Evolutionary conservation across 164 flowering plant species (phyloP).

Genomic region (Aristolochia californica): DNA sequence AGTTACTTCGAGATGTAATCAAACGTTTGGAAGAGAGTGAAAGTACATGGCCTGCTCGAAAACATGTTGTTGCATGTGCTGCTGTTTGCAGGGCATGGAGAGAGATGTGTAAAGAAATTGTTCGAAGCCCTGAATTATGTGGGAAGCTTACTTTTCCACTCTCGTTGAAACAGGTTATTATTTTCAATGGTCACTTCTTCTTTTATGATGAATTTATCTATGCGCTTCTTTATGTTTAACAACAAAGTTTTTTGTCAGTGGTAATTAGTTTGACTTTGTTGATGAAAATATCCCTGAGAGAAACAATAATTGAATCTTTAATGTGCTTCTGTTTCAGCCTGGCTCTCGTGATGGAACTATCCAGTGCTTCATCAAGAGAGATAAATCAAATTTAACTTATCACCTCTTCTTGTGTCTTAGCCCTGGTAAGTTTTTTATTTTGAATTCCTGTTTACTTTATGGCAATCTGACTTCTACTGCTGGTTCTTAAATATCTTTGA

Average conservation of each 20-base stretch:
- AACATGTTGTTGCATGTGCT: slow-evolving; percentile 83
- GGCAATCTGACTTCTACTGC: not conserved
- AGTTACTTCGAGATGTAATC: slow-evolving; percentile 71
- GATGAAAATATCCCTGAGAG: not conserved
- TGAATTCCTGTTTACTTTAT: not conserved
- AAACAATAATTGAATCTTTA: not conserved
- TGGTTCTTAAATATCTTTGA: too few relatives aligned
- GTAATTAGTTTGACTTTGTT: not conserved
- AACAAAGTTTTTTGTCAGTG: not conserved
- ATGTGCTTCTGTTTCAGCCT: slow-evolving; percentile 39
- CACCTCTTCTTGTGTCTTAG: slow-evolving; percentile 83
- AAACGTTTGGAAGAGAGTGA: slow-evolving; percentile 86
- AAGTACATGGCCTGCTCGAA: slow-evolving; percentile 80
- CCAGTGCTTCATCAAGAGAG: slow-evolving; percentile 89
- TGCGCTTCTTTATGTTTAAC: not conserved
- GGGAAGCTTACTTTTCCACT: slow-evolving; percentile 90
- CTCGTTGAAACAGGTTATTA: slow-evolving; percentile 66
- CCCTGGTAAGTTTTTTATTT: slow-evolving; percentile 45
- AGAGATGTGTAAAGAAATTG: slow-evolving; percentile 84
- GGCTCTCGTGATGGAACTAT: slow-evolving; percentile 84
- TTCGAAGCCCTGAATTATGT: slow-evolving; percentile 57
- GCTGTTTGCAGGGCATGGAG: slow-evolving; percentile 91
- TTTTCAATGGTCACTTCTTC: not conserved
- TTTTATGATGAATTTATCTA: not conserved
- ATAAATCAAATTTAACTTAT: slow-evolving; percentile 72